Evolutionary conservation across 345 rosid species (phyloP).

Genomic region (Erucastrum elatum): DNA sequence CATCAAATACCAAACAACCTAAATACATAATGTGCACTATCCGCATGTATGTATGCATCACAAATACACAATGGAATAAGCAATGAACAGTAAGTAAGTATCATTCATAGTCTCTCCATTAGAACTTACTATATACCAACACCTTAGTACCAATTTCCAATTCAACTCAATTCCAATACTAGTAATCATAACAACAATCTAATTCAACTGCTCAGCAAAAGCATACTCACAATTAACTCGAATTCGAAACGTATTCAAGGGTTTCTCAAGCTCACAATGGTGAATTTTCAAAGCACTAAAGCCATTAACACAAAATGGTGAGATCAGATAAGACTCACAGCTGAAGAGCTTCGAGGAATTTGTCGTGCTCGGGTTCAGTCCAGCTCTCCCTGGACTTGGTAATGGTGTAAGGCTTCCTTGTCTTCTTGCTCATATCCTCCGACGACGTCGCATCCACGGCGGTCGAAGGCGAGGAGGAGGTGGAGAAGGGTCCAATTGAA

Average conservation of each 20-base stretch:
- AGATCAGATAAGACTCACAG: constrained; percentile 48
- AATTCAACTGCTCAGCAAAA: constrained; percentile 15
- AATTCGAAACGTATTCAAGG: neutral
- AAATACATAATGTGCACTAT: neutral
- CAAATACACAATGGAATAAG: neutral
- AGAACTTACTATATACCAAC: constrained; percentile 3
- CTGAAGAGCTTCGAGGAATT: constrained; percentile 89
- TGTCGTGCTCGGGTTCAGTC: constrained; percentile 97
- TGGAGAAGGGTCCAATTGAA: constrained; percentile 53
- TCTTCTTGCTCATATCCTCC: constrained; percentile 62
- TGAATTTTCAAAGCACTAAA: too few species aligned
- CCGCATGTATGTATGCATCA: constrained; percentile 28
- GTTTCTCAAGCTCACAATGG: too few species aligned
- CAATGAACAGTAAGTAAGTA: neutral
- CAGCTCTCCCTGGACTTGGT: constrained; percentile 92
- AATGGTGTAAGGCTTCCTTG: constrained; percentile 83
- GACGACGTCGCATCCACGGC: constrained; percentile 43
- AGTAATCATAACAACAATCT: neutral
- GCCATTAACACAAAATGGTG: constrained; percentile 5
- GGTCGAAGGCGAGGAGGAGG: constrained; percentile 35
- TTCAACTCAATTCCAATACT: neutral
- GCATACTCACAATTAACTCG: neutral
- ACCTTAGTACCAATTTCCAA: neutral
- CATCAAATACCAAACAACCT: constrained; percentile 18
- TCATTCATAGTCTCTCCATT: neutral